Conservation (phyloP, 2,329 filamentous ascomycete species). For the Nakataea oryzae region DNA sequence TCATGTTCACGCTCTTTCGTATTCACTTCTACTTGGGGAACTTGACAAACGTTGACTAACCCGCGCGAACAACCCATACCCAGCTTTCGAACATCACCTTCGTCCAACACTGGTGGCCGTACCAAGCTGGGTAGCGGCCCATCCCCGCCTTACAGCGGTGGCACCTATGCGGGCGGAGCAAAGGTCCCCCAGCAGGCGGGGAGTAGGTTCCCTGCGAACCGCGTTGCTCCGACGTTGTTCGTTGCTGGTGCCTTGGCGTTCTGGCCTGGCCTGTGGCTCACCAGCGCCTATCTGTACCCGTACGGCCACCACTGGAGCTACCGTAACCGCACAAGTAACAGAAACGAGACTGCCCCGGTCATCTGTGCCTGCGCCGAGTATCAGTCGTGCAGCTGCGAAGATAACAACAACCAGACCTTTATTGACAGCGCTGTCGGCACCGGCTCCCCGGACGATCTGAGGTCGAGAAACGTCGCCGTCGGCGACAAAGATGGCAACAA, state of each 20-base stretch:
- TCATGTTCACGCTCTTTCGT: conserved; percentile 1
- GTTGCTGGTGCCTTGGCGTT: conserved; percentile 38
- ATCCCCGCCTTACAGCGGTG: conserved; percentile 47
- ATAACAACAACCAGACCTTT: conserved; percentile 50
- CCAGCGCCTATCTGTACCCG: conserved; percentile 50
- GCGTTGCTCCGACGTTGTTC: conserved; percentile 43
- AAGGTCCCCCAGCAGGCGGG: conserved; percentile 50
- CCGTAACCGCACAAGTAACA: conserved; percentile 37
- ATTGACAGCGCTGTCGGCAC: conserved; percentile 54
- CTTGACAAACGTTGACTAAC: conserved; percentile 1
- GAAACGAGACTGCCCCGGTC: conserved; percentile 50
- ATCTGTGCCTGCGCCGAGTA: conserved; percentile 49
- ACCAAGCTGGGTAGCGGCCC: conserved; percentile 49
- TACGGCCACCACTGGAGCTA: conserved; percentile 39
- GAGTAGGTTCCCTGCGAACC: conserved; percentile 30
- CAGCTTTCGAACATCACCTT: conserved; percentile 12
- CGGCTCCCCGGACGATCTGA: conserved; percentile 47
- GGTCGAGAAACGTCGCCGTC: conserved; percentile 52
- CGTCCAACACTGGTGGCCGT: conserved; percentile 34
- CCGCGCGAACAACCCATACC: neutral
- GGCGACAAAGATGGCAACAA: conserved; percentile 50
- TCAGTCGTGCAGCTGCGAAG: conserved; percentile 56
- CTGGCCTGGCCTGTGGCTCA: conserved; percentile 57
- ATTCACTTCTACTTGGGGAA: conserved; percentile 2
- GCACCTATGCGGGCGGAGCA: conserved; percentile 57